Evolutionary conservation across 495 filamentous ascomycete genomes (phyloP).

Genomic region (Aspergillus asperescens): DNA sequence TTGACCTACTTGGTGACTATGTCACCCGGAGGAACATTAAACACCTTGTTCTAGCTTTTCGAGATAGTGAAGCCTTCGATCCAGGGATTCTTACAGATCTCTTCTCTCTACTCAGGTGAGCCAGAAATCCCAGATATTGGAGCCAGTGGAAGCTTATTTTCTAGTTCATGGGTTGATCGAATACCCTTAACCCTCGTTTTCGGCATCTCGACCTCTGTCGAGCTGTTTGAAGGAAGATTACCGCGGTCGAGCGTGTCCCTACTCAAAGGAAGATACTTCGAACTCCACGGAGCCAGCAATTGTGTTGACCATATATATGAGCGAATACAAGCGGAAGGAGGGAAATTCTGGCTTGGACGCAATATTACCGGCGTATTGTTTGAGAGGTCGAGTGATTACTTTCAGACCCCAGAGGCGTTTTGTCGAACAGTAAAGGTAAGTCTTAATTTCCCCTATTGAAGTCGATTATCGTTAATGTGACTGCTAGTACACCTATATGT

Average conservation of each 20-base stretch:
- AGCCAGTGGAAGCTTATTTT: slow-evolving; percentile 9
- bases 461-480: not conserved
- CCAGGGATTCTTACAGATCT: slow-evolving; percentile 70
- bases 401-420: slow-evolving; percentile 82
- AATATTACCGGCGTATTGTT: slow-evolving; percentile 56
- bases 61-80: slow-evolving; percentile 93
- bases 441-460: not conserved
- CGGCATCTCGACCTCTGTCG: slow-evolving; percentile 84
- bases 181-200: slow-evolving; percentile 85
- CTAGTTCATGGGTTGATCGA: slow-evolving; percentile 79
- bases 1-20: slow-evolving; percentile 70
- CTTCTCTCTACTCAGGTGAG: slow-evolving; percentile 70
- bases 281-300: slow-evolving; percentile 70
- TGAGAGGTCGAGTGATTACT: slow-evolving; percentile 74
- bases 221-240: slow-evolving; percentile 80
- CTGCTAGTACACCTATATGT: slow-evolving; percentile 84
- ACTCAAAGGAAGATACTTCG: slow-evolving; percentile 74
- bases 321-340: slow-evolving; percentile 53
- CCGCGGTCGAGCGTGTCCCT: slow-evolving; percentile 65
- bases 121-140: not conserved
- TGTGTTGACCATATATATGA: slow-evolving; percentile 77
- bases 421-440: slow-evolving; percentile 71
- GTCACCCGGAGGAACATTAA: slow-evolving; percentile 50
- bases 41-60: slow-evolving; percentile 70
- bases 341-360: slow-evolving; percentile 63